Evolutionary conservation across 2,329 filamentous ascomycete species (phyloP).

Genomic region (Penicillium italicum): DNA sequence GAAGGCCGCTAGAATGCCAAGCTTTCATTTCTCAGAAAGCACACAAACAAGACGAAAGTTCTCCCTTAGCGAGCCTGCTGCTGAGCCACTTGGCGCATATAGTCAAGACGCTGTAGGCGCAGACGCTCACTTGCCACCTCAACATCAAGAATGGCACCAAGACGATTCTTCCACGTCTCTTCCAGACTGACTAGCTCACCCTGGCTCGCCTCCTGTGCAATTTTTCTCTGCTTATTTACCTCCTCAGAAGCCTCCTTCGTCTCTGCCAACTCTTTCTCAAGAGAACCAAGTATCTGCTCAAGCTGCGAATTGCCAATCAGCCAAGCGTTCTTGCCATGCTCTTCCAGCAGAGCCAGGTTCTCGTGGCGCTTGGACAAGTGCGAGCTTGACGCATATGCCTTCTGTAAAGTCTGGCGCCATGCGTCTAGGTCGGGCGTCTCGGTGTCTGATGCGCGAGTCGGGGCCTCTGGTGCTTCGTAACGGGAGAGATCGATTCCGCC

Average conservation of each 20-base stretch:
- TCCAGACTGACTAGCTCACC: constrained; percentile 73
- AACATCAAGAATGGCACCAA: constrained; percentile 77
- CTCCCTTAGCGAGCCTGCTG: constrained; percentile 29
- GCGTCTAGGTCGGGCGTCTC: constrained; percentile 37
- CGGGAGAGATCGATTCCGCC: constrained; percentile 70
- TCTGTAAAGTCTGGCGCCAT: constrained; percentile 52
- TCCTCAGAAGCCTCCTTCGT: constrained; percentile 67
- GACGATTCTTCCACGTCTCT: constrained; percentile 72
- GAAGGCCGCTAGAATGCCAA: background rate
- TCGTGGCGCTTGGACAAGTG: constrained; percentile 56
- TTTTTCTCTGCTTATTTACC: constrained; percentile 66
- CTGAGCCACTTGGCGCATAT: constrained; percentile 46
- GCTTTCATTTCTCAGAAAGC: background rate
- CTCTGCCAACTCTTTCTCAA: constrained; percentile 72
- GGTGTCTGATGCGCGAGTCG: constrained; percentile 40
- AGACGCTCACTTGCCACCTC: constrained; percentile 78
- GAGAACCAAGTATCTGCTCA: constrained; percentile 63
- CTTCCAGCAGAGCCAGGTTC: constrained; percentile 71
- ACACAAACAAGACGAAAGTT: background rate
- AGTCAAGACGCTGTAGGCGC: constrained; percentile 62
- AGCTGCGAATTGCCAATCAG: constrained; percentile 76
- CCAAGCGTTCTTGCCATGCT: constrained; percentile 87
- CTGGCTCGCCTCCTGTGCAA: constrained; percentile 65
- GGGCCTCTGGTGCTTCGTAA: constrained; percentile 73
- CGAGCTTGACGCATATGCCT: constrained; percentile 56